These are phyloP conservation scores for Talaromyces sp. DNA, from an alignment of 2,329 filamentous ascomycete species.

Conservation along the genomic window DNA sequence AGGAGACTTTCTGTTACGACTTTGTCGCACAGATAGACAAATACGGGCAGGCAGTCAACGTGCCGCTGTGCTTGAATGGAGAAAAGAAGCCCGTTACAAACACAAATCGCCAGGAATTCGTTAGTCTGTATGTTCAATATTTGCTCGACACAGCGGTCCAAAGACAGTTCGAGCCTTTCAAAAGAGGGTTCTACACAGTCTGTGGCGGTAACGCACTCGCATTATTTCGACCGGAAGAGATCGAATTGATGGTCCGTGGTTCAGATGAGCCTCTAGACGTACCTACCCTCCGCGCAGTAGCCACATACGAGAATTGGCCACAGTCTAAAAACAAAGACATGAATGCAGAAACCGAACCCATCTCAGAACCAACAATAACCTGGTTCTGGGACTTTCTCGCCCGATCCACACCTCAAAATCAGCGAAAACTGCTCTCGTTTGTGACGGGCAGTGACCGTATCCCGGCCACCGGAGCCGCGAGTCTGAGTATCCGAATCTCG, in stretches of 20 bases:
- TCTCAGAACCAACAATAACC: slow-evolving; percentile 64
- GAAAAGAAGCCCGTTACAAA: slow-evolving; percentile 77
- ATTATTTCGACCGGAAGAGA: slow-evolving; percentile 85
- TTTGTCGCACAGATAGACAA: slow-evolving; percentile 75
- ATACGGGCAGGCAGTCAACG: slow-evolving; percentile 65
- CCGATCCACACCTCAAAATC: slow-evolving; percentile 61
- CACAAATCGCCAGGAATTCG: slow-evolving; percentile 77
- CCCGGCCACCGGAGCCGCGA: slow-evolving; percentile 80
- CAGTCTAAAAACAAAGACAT: slow-evolving; percentile 55
- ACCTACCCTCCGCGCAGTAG: slow-evolving; percentile 68
- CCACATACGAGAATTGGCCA: slow-evolving; percentile 76
- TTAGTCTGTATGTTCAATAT: slow-evolving; percentile 78
- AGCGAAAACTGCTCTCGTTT: slow-evolving; percentile 77
- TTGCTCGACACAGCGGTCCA: slow-evolving; percentile 73
- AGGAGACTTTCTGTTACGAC: slow-evolving; percentile 74
- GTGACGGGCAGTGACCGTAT: slow-evolving; percentile 89
- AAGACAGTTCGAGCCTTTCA: slow-evolving; percentile 89
- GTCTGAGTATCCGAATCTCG: slow-evolving; percentile 70
- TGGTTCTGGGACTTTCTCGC: slow-evolving; percentile 91
- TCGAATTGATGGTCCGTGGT: slow-evolving; percentile 80
- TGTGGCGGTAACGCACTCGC: slow-evolving; percentile 84
- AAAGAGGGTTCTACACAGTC: slow-evolving; percentile 87
- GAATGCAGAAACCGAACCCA: slow-evolving; percentile 25
- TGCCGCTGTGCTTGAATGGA: slow-evolving; percentile 72
- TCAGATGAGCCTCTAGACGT: slow-evolving; percentile 83